Evolutionary conservation across 768 basidiomycete genomes (phyloP), one percentile per base, ranked within the genome.

Genomic region (Grammothele lineata): DNA sequence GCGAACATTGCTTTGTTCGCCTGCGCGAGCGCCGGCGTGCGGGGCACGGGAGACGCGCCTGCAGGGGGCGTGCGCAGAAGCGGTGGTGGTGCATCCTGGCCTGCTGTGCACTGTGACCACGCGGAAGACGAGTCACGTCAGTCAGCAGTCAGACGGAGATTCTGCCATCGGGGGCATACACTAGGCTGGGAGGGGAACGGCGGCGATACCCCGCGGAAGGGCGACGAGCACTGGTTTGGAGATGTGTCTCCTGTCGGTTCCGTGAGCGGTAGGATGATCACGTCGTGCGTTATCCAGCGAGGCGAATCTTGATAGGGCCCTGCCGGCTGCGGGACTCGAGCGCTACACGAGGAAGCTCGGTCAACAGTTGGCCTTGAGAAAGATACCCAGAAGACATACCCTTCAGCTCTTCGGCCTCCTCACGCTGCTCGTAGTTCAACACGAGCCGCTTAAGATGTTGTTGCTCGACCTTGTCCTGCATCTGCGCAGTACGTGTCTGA

Each of bases 361-460:
- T n/a, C n/a, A n/a, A n/a, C n/a, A n/a, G n/a, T n/a, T n/a, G n/a
- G n/a, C n/a, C n/a, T n/a, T n/a, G n/a, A n/a, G 22, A 40, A 3
- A 32, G 41, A 35, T 46, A 21, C 22, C 39, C 27, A 48, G 32
- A 36, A 32, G 18, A 37, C 57, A 22, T 25, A 85, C 87, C 86
- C 78, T 81, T 87, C 56, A 87, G 58, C 59, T 89, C 87, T 62
- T 90, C 87, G 3, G 78, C 85, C 66, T 91, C 90, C 64, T 92
- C 91, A 26, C 85, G 85, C 57, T 92, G 90, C 60, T 92, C 91
- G 53, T 92, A 93, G 62, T 92, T 79, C 43, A 95, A 76, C 3
- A 96, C 96, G 17, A 98, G 76, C n/a, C 85, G 81, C 71, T 99
- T 99, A 56, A 99, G 70, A 51, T 97, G 91, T 65, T 98, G 92